Base-by-base conservation (phyloP, 2,329 filamentous ascomycete genomes). In the Cryphonectria parasitica region DNA sequence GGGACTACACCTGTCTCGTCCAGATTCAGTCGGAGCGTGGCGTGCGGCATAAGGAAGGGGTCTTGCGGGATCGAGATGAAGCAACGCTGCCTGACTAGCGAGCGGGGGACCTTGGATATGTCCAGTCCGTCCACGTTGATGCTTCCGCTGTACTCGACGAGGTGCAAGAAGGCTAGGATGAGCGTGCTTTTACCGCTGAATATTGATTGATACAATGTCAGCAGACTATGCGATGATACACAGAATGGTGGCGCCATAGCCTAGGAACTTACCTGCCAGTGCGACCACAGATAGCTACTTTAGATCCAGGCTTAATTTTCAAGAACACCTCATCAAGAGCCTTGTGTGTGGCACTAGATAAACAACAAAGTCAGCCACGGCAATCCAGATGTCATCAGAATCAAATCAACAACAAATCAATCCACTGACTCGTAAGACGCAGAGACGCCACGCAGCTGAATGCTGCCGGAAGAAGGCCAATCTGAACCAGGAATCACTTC, bases 231-330 rank as follows among this genome's bases (percentile, higher is more conserved):
- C 11, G 1, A 49, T 8, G 7, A 45, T 13, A 13, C 7, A 45
- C 1, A 39, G 13, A 61, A 28, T 31, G 31, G 60, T n/a, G n/a
- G 54, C 19, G 34, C 62, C 34, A 22, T 65, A 34, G 22, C 28
- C 0, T 77, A 75, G 43, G n/a, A 75, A 75, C 81, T 82, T 81
- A 64, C 63, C 63, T 83, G 71, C 84, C 86, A 34, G 83, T 89
- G 2, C 87, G 81, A 1, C 87, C 87, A 60, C 84, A 87, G 6
- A 89, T 79, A 2, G 83, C 79, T n/a, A 86, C 76, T 74, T 84
- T 83, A 74, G 86, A 79, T 10, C 86, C 86, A 0, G 83, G 75
- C 54, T 74, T 31, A 49, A 82, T 74, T 2, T 61, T 67, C 15
- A 82, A 65, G 7, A 52, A 75, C 0, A 82, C 1, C 15, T 75